Evolutionary conservation across 352 stramenopile genomes (phyloP).

Genomic region (Phytopythium oedochilum): DNA sequence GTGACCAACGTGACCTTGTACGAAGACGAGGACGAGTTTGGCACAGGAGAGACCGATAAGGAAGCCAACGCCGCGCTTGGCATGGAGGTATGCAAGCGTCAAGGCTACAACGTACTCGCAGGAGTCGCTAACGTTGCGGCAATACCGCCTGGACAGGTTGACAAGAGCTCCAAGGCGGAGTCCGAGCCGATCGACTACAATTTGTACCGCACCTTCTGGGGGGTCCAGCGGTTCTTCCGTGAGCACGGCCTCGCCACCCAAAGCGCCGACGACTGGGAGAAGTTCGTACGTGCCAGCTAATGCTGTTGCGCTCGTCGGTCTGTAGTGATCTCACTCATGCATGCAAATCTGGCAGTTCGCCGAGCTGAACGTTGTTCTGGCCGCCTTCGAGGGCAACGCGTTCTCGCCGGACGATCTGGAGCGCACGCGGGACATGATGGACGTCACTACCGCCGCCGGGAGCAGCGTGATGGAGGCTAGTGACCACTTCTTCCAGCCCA

Average conservation of each 20-base stretch:
- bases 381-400: conserved; percentile 81
- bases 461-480: conserved; percentile 19
- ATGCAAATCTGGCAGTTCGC: conserved; percentile 35
- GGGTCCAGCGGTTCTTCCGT: conserved; percentile 85
- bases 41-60: conserved; percentile 44
- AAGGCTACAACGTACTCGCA: too few relatives aligned
- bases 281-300: conserved; percentile 74
- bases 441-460: conserved; percentile 25
- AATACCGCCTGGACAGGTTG: conserved; percentile 24
- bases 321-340: too few relatives aligned
- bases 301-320: too few relatives aligned
- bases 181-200: conserved; percentile 84
- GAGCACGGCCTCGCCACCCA: conserved; percentile 63
- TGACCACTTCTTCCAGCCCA: conserved; percentile 89
- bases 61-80: conserved; percentile 15
- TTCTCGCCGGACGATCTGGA: conserved; percentile 81
- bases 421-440: conserved; percentile 51
- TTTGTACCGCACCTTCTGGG: conserved; percentile 90
- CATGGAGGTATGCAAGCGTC: conserved; percentile 29
- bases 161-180: conserved; percentile 36
- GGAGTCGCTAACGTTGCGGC: too few relatives aligned
- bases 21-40: conserved; percentile 76
- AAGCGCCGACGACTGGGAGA: conserved; percentile 68
- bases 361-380: conserved; percentile 72
- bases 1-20: conserved; percentile 74